A percentile compares a stretch with the other conserved stretches of the same genome.
Conservation (phyloP, 306 rosid species). For the Malus fusca region DNA sequence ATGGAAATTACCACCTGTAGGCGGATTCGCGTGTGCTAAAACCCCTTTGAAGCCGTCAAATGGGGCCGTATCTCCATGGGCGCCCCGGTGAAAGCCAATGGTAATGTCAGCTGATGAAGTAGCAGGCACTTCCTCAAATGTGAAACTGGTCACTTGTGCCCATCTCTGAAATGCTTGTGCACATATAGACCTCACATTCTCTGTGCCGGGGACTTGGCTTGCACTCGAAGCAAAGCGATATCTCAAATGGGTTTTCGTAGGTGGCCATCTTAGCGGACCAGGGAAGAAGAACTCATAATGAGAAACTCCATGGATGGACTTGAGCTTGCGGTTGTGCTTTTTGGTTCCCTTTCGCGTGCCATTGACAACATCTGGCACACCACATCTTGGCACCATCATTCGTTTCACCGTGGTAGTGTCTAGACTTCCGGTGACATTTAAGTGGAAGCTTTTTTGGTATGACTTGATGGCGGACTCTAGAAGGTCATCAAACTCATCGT, state of each 20-base stretch:
- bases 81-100: slow-evolving; percentile 16
- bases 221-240: background rate
- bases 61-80: slow-evolving; percentile 3
- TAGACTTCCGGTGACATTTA: slow-evolving; percentile 17
- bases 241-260: background rate
- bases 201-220: background rate
- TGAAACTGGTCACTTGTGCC: slow-evolving; percentile 5
- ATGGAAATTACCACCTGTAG: slow-evolving; percentile 17
- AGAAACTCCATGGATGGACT: background rate
- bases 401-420: slow-evolving; percentile 6
- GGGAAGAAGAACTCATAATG: background rate
- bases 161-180: slow-evolving; percentile 10
- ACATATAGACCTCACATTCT: background rate
- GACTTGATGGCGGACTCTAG: slow-evolving; percentile 23
- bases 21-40: slow-evolving; percentile 13
- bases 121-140: background rate
- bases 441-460: slow-evolving; percentile 16
- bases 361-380: background rate
- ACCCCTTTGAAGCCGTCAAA: slow-evolving; percentile 9
- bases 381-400: slow-evolving; percentile 24
- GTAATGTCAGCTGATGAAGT: slow-evolving; percentile 6
- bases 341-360: background rate
- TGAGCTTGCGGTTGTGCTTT: background rate
- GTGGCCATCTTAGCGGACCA: slow-evolving; percentile 11
- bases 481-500: slow-evolving; percentile 9